These are phyloP conservation scores for Arthrobotrys iridis DNA, from an alignment of 2,329 filamentous ascomycete genomes.

Conservation along the genomic window DNA sequence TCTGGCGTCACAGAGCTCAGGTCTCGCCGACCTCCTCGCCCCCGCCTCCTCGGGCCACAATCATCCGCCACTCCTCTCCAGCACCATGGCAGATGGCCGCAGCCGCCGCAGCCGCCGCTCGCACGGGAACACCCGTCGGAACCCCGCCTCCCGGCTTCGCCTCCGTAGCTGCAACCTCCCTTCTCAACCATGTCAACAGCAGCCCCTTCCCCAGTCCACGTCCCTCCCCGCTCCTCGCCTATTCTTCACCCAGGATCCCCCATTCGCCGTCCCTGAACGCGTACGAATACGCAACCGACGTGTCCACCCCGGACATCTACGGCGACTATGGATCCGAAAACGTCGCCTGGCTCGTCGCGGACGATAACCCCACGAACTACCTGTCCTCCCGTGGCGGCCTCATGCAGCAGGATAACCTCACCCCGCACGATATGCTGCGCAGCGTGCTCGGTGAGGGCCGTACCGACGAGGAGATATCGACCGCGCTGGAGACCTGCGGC, in stretches of 20 bases:
- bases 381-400: conserved; percentile 71
- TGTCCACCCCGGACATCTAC: conserved; percentile 83
- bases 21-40: conserved; percentile 79
- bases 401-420: conserved; percentile 83
- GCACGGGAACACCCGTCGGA: conserved; percentile 75
- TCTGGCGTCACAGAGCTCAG: conserved; percentile 82
- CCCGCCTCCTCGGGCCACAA: conserved; percentile 80
- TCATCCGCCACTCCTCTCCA: conserved; percentile 88
- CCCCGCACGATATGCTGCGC: conserved; percentile 95
- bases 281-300: conserved; percentile 83
- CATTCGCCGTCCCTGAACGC: conserved; percentile 94
- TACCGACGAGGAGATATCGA: conserved; percentile 92
- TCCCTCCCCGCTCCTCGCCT: conserved; percentile 87
- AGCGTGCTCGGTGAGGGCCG: conserved; percentile 90
- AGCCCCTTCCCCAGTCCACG: conserved; percentile 95
- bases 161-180: conserved; percentile 73
- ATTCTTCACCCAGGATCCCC: conserved; percentile 88
- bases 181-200: conserved; percentile 65
- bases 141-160: conserved; percentile 63
- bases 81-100: conserved; percentile 81
- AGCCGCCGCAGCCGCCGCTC: no score
- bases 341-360: conserved; percentile 93
- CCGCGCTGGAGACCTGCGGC: conserved; percentile 84
- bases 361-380: conserved; percentile 79
- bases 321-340: conserved; percentile 93